Evolutionary conservation across 257 asterid genomes (phyloP), one percentile per base, ranked within the genome.

Genomic region (Capsicum baccatum): DNA sequence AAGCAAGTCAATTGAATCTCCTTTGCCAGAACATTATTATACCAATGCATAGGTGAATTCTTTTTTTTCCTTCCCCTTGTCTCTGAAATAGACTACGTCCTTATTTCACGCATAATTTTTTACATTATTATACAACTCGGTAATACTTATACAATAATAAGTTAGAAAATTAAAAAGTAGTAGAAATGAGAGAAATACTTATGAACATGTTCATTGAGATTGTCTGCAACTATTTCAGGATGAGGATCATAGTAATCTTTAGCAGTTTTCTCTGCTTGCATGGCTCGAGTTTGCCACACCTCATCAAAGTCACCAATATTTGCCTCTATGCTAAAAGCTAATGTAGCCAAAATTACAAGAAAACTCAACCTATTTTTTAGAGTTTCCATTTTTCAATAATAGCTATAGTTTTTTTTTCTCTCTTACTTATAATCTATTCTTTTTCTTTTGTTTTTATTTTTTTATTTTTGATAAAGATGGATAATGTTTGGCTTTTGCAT

Each of bases 271-370:
- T 63, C 69, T 47, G 90, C 87, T 54, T 81, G 83, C 6, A 19
- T 33, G 3, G 83, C 83, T 39, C 90, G 84, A 74, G 57, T 60
- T 76, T 68, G 66, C 90, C 90, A 88, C 47, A 59, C 85, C 84
- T 84, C 87, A 70, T 86, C 86, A 66, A 19, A 79, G 2, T 76
- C 79, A 6, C 58, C 69, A 19, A 74, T 62, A 37, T 79, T 79
- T 5, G 87, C 87, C 58, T 85, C 88, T 26, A 58, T 55, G 14
- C 50, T 63, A 26, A 80, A 47, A 56, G 37, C 48, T 73, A 80
- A 39, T 19, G 59, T 15, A 59, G 69, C 76, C 39, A 63, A 50
- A 37, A 85, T 50, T 79, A 42, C 69, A 58, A 83, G 44, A 21
- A 83, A 83, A 64, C 74, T 56, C 63, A 71, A 56, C 16, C 79